A percentile compares a stretch with the other conserved stretches of the same genome.
Conservation (phyloP, 73 alveolate genomes). For the Blepharisma japonicum region DNA sequence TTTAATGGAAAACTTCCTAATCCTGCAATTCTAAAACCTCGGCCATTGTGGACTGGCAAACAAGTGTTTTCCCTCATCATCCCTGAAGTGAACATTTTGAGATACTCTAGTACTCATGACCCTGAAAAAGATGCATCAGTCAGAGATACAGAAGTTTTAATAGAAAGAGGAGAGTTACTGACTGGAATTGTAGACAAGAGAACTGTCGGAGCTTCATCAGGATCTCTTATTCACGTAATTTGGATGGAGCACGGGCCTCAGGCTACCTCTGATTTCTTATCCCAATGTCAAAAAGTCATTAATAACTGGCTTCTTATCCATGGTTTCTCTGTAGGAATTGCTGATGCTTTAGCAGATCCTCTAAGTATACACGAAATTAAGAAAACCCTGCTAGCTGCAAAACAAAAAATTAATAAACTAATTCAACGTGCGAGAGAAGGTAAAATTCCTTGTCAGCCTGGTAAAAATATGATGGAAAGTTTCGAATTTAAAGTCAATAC, state of each 20-base stretch:
- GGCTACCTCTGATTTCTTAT: constrained; percentile 72
- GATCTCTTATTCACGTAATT: constrained; percentile 84
- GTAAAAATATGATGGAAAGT: constrained; percentile 95
- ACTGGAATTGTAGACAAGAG: constrained; percentile 93
- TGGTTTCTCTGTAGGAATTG: constrained; percentile 92
- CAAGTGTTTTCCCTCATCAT: constrained; percentile 91
- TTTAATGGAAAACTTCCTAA: constrained; percentile 94
- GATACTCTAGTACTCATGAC: constrained; percentile 41
- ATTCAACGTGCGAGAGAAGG: constrained; percentile 16
- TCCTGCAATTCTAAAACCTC: constrained; percentile 98
- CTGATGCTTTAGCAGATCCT: constrained; percentile 84
- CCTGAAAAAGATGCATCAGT: constrained; percentile 51
- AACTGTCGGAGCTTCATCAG: constrained; percentile 89
- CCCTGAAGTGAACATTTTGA: constrained; percentile 74
- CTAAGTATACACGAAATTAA: constrained; percentile 62
- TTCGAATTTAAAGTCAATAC: constrained; percentile 91
- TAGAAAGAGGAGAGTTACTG: constrained; percentile 88
- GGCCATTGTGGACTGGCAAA: constrained; percentile 98
- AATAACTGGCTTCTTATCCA: constrained; percentile 88
- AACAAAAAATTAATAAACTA: constrained; percentile 44
- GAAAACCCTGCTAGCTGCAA: constrained; percentile 57
- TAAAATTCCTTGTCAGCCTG: constrained; percentile 54
- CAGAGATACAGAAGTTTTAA: constrained; percentile 73
- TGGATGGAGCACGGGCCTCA: constrained; percentile 91
- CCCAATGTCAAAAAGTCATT: constrained; percentile 84